Base-by-base conservation (phyloP, 495 filamentous ascomycete genomes). In the Aspergillus affinis region DNA sequence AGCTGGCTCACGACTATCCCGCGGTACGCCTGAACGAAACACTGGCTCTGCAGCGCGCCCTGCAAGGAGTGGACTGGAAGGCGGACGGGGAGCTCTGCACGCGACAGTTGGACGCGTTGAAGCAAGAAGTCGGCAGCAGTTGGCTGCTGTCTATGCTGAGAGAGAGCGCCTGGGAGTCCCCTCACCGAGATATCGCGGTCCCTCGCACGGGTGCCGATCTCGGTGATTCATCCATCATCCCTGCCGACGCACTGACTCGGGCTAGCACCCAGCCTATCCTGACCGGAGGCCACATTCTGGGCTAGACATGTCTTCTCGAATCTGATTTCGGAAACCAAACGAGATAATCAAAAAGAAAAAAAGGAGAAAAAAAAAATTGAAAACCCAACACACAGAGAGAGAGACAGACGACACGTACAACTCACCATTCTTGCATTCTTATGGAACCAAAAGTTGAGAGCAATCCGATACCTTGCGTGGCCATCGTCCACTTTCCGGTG, bases 91-190 rank as follows among this genome's bases (percentile, higher is more conserved):
- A 96, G 65, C 77, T 91, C 6, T 97, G 93, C 71, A 84, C 86
- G 45, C 88, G 88, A 70, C 92, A 92, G 65, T 84, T 98, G 51
- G 91, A 94, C 71, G 88, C 88, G 13, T 75, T 97, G 18, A 88
- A 90, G 47, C 87, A 87, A 63, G 90, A 96, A 60, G 86, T 95
- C 53, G 90, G 91, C 41, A 88, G 84, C 61, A 87, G 85, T 51
- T 98, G 95, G 83, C 81, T 97, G 30, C 81, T 97, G 30, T 91
- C 85, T 60, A 89, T 91, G 6, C 80, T 98, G 49, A 87, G 86
- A 58, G 94, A 96, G 62, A 88, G 91, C 66, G 79, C 81, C n/a
- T 88, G 81, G 84, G 77, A 75, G 58, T 70, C 65, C 56, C 66
- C 66, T 17, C 70, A 66, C 46, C 72, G 68, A 54, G 64, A 74